Percentiles rank a stretch among this genome's conserved stretches.
Evolutionary conservation across 305 asterid genomes (phyloP).

Genomic region (Fraxinus baroniana): DNA sequence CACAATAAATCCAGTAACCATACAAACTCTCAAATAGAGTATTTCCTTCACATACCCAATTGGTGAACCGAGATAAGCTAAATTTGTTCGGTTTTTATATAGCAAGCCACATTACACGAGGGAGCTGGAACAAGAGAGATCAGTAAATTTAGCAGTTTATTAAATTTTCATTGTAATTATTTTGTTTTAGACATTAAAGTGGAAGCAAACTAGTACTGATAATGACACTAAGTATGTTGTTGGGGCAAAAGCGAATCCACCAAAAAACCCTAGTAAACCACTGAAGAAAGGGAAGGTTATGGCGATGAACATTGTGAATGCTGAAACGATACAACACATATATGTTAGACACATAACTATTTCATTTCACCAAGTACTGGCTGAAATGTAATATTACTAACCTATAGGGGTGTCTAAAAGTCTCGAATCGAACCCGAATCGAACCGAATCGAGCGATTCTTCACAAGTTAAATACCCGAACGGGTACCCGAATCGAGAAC

Average conservation of each 20-base stretch:
- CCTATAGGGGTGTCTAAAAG: no score
- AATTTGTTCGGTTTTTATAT: constrained; percentile 31
- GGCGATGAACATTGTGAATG: not conserved
- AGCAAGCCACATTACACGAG: constrained; percentile 54
- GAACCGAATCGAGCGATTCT: no score
- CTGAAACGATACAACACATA: not conserved
- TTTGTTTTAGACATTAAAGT: not conserved
- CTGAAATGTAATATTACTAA: not conserved
- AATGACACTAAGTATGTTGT: not conserved
- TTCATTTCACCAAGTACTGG: not conserved
- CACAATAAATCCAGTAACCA: not conserved
- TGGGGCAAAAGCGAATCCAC: not conserved
- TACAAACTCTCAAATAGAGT: not conserved
- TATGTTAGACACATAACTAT: not conserved
- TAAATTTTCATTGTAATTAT: not conserved
- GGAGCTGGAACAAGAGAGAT: not conserved
- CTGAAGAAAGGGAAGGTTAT: not conserved
- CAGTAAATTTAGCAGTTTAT: not conserved
- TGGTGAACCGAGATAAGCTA: constrained; percentile 46
- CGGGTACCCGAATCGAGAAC: no score
- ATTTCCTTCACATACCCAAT: constrained; percentile 41
- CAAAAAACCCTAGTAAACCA: not conserved
- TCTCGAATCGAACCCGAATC: no score
- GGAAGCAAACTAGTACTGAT: not conserved
- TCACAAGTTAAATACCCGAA: no score